Conservation (phyloP, 129 eudicot species). For the Flaveria robusta region DNA sequence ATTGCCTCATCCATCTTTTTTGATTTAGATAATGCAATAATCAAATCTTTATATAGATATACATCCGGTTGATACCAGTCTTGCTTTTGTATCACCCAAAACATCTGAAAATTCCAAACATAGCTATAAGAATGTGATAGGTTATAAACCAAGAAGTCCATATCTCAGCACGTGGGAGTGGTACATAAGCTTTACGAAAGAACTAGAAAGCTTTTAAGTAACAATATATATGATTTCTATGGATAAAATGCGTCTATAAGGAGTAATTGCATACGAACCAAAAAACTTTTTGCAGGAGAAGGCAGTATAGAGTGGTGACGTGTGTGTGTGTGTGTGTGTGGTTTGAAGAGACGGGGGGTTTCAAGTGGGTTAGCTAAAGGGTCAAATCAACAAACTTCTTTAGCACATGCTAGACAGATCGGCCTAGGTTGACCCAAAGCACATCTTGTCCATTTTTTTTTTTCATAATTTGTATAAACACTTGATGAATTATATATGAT, state of each 20-base stretch:
- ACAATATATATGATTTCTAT: background rate
- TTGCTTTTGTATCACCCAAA: slow-evolving; percentile 80
- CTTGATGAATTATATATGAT: background rate
- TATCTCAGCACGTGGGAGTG: background rate
- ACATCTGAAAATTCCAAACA: slow-evolving; percentile 53
- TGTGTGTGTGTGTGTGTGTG: too few relatives aligned
- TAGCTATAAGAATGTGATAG: slow-evolving; percentile 7
- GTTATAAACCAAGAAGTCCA: background rate
- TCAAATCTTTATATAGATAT: slow-evolving; percentile 80
- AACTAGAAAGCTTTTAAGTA: background rate
- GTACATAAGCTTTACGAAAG: background rate
- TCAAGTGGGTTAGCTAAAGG: background rate
- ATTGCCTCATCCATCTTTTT: slow-evolving; percentile 88
- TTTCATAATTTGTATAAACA: background rate
- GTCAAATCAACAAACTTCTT: background rate
- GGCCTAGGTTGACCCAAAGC: background rate
- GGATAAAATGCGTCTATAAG: background rate
- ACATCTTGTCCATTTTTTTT: background rate
- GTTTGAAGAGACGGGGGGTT: background rate
- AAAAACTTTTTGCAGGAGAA: background rate
- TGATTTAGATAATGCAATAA: slow-evolving; percentile 68
- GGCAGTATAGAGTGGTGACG: background rate
- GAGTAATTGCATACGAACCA: background rate
- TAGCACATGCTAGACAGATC: background rate
- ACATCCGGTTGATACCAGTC: slow-evolving; percentile 85